A percentile compares a stretch with the other conserved stretches of the same genome.
Conservation (phyloP, 768 basidiomycete species). For the Tylopilus intermedius region DNA sequence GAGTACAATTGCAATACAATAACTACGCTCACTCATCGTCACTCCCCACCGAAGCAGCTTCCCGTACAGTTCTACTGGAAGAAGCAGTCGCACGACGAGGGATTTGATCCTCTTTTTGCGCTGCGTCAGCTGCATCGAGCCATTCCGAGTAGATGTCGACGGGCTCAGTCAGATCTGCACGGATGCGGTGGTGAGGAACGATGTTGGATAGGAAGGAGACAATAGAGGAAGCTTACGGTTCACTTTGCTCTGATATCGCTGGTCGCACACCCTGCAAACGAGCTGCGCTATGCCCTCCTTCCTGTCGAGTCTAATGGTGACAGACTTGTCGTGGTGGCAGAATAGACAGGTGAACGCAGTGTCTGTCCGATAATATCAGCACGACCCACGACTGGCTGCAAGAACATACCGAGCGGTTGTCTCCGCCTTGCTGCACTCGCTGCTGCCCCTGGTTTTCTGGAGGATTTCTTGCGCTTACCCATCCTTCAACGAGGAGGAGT, state of each 20-base stretch:
- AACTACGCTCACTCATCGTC: conserved; percentile 38
- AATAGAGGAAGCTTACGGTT: conserved; percentile 54
- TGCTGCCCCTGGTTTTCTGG: conserved; percentile 69
- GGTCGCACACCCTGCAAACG: conserved; percentile 80
- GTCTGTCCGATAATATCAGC: conserved; percentile 40
- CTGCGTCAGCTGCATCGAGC: conserved; percentile 86
- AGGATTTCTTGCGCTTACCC: conserved; percentile 91
- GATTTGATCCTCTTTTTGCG: conserved; percentile 57
- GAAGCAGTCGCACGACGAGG: conserved; percentile 48
- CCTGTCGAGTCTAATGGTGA: conserved; percentile 77
- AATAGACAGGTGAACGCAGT: conserved; percentile 83
- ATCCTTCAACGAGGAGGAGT: conserved; percentile 34
- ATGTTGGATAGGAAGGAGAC: neutral
- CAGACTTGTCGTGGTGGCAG: conserved; percentile 87
- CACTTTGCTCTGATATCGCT: conserved; percentile 81
- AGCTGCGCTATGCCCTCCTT: conserved; percentile 81
- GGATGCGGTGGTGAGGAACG: conserved; percentile 14
- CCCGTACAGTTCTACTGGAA: conserved; percentile 43
- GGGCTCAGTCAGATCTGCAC: conserved; percentile 75
- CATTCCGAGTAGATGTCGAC: conserved; percentile 90
- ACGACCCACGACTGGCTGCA: neutral
- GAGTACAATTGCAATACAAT: conserved; percentile 16
- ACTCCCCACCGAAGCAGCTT: conserved; percentile 36
- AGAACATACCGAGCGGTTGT: conserved; percentile 61
- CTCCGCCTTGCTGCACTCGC: conserved; percentile 53